Evolutionary conservation across 2,329 filamentous ascomycete genomes (phyloP), one percentile per base, ranked within the genome.

Genomic region (Neodidymelliopsis sp.): DNA sequence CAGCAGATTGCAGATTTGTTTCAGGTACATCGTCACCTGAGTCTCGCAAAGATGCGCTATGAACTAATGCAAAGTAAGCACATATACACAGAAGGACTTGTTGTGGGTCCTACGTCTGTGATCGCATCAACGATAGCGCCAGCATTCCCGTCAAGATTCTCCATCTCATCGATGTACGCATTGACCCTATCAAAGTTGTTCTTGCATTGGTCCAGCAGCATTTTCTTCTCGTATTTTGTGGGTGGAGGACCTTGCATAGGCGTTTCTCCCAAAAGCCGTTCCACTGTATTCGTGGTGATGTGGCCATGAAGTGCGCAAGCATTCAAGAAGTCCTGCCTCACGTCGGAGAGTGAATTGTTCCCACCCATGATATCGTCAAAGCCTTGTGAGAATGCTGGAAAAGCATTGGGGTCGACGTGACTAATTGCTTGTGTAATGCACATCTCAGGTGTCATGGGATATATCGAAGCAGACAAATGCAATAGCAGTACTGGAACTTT

Each of bases 141-240:
- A 2, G 90, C 90, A 70, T 97, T 97, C 1, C 93, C 93, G 63
- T 96, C 90, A 81, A 94, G 91, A 39, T 87, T 88, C 47, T 96
- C 91, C 18, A 99, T 79, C 62, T 96, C 91, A 28, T 86, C 83
- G 29, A 97, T 84, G 23, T 96, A 79, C 31, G 86, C 83, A 57
- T 91, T 88, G 1, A 89, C 84, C 55, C 86, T 84, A 53, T 91
- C 88, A 0, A 86, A 84, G 58, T 95, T 90, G 9, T 83, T 81
- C 36, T 88, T 81, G 56, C 91, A 96, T 65, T 94, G 87, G 37
- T 85, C 81, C 0, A 96, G 83, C 10, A 99, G 77, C 22, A 85
- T 82, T 20, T 94, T 89, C 70, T 93, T 94, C 35, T 83, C 80
- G 60, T 91, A 91, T 49, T 87, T 87, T 4, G 88, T 87, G 18